Base-by-base conservation (phyloP, 2,329 filamentous ascomycete genomes). In the Aspergillus uvarum region DNA sequence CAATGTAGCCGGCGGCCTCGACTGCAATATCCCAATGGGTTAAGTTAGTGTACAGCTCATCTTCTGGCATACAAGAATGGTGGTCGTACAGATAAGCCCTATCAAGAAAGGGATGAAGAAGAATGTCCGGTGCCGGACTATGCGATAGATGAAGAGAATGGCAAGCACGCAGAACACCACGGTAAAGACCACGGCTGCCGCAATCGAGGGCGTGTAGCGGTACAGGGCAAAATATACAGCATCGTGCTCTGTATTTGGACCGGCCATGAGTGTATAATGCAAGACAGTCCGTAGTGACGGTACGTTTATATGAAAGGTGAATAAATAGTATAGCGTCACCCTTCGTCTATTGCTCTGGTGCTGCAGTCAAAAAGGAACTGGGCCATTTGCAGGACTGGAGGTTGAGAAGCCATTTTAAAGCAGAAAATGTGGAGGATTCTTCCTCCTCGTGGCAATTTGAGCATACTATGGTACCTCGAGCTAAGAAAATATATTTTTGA, bases 161-260 rank as follows among this genome's bases (percentile, higher is more conserved):
- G 71, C 70, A 1, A 69, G 49, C 29, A 62, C 14, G 8, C 64
- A 14, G 60, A 75, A 77, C 2, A 76, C 31, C 2, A 26, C 60
- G 8, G 60, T 53, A 53, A 69, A 68, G 10, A 68, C 58, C 2
- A 51, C 61, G 1, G 67, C 65, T 2, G 66, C 67, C 6, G 65
- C 56, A 2, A 70, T 59, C 1, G 69, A 71, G 12, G 71, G 71
- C 1, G 66, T 64, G 51, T 73, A 73, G 49, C 80, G 79, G 69
- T 84, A 85, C 19, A 75, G 65, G 2, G 8, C 50, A 16, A 53
- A 58, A 12, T 26, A 11, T 6, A 10, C 5, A n/a, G 16, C 38
- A 44, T 44, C 2, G 19, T 44, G n/a, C 1, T 44, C 38, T 19
- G 14, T 12, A 44, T 2, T 6, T 16, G 38, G 6, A 14, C 19